A percentile compares a stretch with the other conserved stretches of the same genome.
Evolutionary conservation across 225 moss, liverwort and hornwort species (phyloP).

Genomic region (Pleurozium schreberi): DNA sequence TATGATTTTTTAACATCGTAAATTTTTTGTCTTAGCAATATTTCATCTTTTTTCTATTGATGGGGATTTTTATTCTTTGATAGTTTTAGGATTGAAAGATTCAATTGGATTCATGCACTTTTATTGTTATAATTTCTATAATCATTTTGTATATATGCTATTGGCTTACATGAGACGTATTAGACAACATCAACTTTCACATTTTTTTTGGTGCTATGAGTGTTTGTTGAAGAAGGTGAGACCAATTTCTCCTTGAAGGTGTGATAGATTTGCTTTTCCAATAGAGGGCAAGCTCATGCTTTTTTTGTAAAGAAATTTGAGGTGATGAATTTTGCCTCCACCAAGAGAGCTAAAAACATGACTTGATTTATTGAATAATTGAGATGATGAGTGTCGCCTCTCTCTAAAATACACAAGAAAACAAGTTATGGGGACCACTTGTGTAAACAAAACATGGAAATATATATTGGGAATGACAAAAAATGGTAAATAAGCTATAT

Average conservation of each 20-base stretch:
- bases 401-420: neutral
- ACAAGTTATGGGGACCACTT: rapidly evolving
- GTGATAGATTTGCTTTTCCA: rapidly evolving
- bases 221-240: neutral
- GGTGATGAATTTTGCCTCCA: neutral
- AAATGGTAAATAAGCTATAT: neutral
- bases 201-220: too few relatives aligned
- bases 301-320: too few relatives aligned
- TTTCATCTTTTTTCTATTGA: neutral
- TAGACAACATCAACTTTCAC: neutral
- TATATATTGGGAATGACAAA: neutral
- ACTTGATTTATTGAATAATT: neutral
- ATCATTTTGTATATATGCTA: neutral
- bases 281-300: rapidly evolving
- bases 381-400: neutral
- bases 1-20: too few relatives aligned
- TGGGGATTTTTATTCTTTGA: neutral
- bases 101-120: neutral
- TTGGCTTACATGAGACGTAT: neutral
- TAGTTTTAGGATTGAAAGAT: neutral
- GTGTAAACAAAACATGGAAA: neutral
- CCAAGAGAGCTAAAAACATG: rapidly evolving
- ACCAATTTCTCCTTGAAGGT: neutral
- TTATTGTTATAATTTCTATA: too few relatives aligned
- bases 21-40: neutral